These are phyloP conservation scores for Begonia masoniana DNA, from an alignment of 306 rosid species.

Conservation along the genomic window DNA sequence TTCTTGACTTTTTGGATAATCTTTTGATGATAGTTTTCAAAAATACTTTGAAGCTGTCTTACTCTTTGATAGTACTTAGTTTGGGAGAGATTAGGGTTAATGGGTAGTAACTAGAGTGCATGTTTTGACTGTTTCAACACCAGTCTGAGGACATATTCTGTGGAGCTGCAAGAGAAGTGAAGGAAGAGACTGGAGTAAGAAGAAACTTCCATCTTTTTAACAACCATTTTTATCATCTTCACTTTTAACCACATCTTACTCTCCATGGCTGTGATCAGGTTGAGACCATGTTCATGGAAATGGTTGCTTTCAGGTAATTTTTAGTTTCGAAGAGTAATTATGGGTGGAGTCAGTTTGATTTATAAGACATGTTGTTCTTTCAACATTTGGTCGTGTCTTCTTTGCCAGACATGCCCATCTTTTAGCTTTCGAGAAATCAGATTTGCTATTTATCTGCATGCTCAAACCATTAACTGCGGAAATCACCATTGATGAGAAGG, in stretches of 20 bases:
- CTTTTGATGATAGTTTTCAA: neutral
- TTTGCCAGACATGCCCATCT: slow-evolving; percentile 21
- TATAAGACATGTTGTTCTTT: neutral
- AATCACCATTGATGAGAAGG: slow-evolving; percentile 31
- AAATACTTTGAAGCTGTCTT: too few species aligned
- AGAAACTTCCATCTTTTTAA: neutral
- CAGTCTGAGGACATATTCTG: slow-evolving; percentile 31
- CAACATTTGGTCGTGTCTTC: neutral
- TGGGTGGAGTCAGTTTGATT: neutral
- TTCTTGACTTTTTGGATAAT: too few species aligned
- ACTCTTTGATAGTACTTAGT: too few species aligned
- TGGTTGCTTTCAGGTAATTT: slow-evolving; percentile 36
- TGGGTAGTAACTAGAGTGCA: neutral
- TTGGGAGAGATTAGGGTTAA: neutral
- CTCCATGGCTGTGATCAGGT: slow-evolving; percentile 12
- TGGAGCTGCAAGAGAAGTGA: slow-evolving; percentile 32
- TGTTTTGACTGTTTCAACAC: neutral
- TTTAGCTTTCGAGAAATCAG: slow-evolving; percentile 31
- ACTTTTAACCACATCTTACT: neutral
- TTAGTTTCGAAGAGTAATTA: neutral
- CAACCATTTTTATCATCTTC: neutral
- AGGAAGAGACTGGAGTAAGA: slow-evolving; percentile 40
- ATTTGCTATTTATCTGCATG: slow-evolving; percentile 34
- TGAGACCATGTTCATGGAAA: slow-evolving; percentile 27
- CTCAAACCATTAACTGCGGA: slow-evolving; percentile 24